These are phyloP conservation scores for Cucumis hystrix DNA, from an alignment of 306 rosid genomes.

Conservation along the genomic window DNA sequence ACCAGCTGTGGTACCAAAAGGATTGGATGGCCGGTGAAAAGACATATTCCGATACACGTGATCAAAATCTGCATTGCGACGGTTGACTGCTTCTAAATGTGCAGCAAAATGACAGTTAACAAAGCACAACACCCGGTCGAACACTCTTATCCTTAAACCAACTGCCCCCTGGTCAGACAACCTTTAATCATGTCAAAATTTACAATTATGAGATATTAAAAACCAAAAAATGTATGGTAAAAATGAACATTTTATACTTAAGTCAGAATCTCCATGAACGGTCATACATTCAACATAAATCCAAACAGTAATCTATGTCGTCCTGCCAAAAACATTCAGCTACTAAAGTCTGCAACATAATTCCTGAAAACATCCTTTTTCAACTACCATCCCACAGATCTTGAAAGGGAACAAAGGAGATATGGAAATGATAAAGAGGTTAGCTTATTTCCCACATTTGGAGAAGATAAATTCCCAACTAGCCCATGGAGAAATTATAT, in stretches of 20 bases:
- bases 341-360: neutral
- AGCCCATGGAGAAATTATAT: neutral
- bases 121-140: slow-evolving; percentile 66
- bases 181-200: slow-evolving; percentile 20
- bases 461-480: neutral
- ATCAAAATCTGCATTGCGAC: slow-evolving; percentile 93
- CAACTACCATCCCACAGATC: neutral
- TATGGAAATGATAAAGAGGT: neutral
- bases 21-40: slow-evolving; percentile 52
- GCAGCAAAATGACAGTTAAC: slow-evolving; percentile 99
- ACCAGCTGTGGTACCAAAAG: slow-evolving; percentile 51
- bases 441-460: neutral
- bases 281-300: neutral
- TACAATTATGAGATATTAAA: neutral
- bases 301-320: neutral
- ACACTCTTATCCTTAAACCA: slow-evolving; percentile 89
- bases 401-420: neutral
- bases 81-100: slow-evolving; percentile 81
- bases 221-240: neutral
- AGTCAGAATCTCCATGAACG: neutral
- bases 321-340: neutral
- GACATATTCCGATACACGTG: slow-evolving; percentile 83
- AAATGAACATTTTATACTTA: neutral
- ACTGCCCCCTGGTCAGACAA: slow-evolving; percentile 91
- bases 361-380: neutral